Conservation (phyloP, 768 basidiomycete genomes). For the Termitomyces bulborhizus region DNA sequence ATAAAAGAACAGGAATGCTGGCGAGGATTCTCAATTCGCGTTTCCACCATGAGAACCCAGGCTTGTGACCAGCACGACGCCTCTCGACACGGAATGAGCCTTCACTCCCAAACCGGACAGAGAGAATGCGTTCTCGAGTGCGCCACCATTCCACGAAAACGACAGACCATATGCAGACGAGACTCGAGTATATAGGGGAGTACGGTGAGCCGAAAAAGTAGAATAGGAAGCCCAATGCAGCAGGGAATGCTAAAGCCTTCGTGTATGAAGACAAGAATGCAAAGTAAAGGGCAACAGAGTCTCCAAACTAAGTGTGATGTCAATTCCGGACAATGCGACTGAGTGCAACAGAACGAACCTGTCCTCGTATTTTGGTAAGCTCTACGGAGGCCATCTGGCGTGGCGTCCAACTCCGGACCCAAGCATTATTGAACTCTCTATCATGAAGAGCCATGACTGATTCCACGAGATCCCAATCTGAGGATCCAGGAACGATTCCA, state of each 20-base stretch:
- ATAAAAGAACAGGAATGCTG: slow-evolving; percentile 64
- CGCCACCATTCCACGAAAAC: slow-evolving; percentile 92
- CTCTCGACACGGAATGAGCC: slow-evolving; percentile 75
- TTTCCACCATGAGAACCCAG: slow-evolving; percentile 65
- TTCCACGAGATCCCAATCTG: slow-evolving; percentile 77
- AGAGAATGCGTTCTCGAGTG: slow-evolving; percentile 76
- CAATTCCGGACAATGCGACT: neutral
- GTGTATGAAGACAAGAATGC: slow-evolving; percentile 85
- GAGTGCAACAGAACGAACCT: slow-evolving; percentile 31
- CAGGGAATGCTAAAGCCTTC: slow-evolving; percentile 69
- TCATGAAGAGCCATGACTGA: slow-evolving; percentile 84
- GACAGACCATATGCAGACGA: slow-evolving; percentile 80
- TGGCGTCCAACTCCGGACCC: slow-evolving; percentile 73
- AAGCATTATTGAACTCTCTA: slow-evolving; percentile 68
- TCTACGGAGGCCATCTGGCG: slow-evolving; percentile 57
- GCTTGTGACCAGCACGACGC: slow-evolving; percentile 52
- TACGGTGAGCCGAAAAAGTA: slow-evolving; percentile 71
- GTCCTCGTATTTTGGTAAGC: slow-evolving; percentile 65
- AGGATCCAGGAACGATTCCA: slow-evolving; percentile 66
- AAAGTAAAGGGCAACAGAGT: slow-evolving; percentile 83
- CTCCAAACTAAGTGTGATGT: slow-evolving; percentile 51
- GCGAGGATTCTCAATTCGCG: slow-evolving; percentile 63
- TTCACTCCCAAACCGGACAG: slow-evolving; percentile 75
- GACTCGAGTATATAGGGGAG: slow-evolving; percentile 66
- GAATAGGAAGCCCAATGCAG: slow-evolving; percentile 60